phyloP scores from a whole-genome alignment of 495 filamentous ascomycete genomes.

The Penicillium daleae region DNA sequence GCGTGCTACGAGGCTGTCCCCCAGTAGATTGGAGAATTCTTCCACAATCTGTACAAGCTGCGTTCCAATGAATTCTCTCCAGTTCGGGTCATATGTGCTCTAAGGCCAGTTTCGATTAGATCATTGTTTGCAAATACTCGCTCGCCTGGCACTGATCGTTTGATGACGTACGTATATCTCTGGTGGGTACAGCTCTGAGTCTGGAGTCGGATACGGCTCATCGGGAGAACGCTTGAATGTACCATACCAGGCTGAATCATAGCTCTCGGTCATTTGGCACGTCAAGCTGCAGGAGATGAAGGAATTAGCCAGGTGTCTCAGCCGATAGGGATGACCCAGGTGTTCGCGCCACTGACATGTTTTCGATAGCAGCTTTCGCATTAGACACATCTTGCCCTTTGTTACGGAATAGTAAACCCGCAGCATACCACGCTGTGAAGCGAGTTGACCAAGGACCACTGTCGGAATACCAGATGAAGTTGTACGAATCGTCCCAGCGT shows the following conservation, averaged over 20 bases:
- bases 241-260: constrained; percentile 34
- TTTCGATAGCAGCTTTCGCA: constrained; percentile 33
- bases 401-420: constrained; percentile 34
- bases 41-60: constrained; percentile 37
- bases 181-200: constrained; percentile 32
- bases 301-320: not conserved
- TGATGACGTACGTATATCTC: constrained; percentile 28
- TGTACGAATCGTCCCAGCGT: constrained; percentile 36
- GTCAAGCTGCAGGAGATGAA: constrained; percentile 15
- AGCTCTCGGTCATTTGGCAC: constrained; percentile 28
- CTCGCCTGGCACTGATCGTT: not conserved
- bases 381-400: constrained; percentile 31
- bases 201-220: constrained; percentile 34
- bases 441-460: constrained; percentile 37
- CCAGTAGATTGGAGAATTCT: constrained; percentile 33
- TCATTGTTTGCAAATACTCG: not conserved
- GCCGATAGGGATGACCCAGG: not conserved
- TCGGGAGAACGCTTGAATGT: constrained; percentile 37
- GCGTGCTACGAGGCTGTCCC: constrained; percentile 19
- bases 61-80: constrained; percentile 37
- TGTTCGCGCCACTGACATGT: constrained; percentile 19
- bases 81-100: constrained; percentile 36
- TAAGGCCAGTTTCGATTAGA: constrained; percentile 5
- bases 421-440: constrained; percentile 38
- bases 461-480: constrained; percentile 33